These are phyloP conservation scores for Spathaspora gorwiae DNA, from an alignment of 805 yeast genomes.

Conservation along the genomic window DNA sequence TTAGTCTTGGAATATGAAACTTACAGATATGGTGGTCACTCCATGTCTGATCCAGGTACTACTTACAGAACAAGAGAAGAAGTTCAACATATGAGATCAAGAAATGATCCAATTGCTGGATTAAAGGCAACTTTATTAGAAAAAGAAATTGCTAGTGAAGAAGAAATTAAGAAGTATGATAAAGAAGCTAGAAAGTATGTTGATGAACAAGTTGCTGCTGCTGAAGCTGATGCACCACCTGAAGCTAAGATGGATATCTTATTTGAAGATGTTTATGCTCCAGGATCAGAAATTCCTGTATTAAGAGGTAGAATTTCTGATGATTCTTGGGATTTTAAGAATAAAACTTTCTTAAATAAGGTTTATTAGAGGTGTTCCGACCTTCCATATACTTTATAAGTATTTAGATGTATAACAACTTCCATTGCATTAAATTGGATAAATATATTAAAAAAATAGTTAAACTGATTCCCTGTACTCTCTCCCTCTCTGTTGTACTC, in stretches of 20 bases:
- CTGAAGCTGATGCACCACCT: slow-evolving; percentile 92
- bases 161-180: slow-evolving; percentile 89
- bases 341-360: slow-evolving; percentile 42
- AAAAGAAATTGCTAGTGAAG: slow-evolving; percentile 83
- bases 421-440: no score
- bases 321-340: slow-evolving; percentile 84
- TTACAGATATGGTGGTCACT: slow-evolving; percentile 99
- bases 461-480: no score
- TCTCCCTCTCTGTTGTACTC: no score
- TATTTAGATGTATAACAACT: neutral
- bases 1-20: slow-evolving; percentile 95
- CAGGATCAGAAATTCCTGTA: slow-evolving; percentile 87
- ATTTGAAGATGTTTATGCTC: slow-evolving; percentile 94
- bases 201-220: slow-evolving; percentile 89
- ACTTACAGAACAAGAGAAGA: slow-evolving; percentile 99
- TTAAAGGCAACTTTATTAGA: slow-evolving; percentile 83
- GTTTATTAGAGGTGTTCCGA: slow-evolving; percentile 32
- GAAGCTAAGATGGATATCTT: slow-evolving; percentile 91
- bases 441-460: no score
- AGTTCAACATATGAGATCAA: slow-evolving; percentile 98
- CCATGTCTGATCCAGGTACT: slow-evolving; percentile 99
- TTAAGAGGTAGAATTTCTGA: slow-evolving; percentile 96
- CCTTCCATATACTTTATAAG: no score
- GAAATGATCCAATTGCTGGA: slow-evolving; percentile 97
- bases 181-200: slow-evolving; percentile 95